A percentile compares a stretch with the other conserved stretches of the same genome.
phyloP scores from a whole-genome alignment of 1,284 basidiomycete species.

The Cystobasidium slooffiae region DNA sequence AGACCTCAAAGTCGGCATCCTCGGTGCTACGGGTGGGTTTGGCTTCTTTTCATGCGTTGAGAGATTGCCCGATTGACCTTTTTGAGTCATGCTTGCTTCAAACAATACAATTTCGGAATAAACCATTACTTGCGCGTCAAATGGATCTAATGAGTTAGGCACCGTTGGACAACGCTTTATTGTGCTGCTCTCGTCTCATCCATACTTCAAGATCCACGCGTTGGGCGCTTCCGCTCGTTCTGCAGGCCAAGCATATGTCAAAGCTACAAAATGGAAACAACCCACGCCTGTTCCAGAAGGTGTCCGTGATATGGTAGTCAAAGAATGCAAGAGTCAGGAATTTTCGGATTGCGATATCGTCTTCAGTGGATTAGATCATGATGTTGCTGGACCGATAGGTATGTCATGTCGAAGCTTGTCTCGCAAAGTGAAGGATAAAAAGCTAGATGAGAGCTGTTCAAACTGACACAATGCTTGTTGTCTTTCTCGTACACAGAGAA shows the following conservation, averaged over 20 bases:
- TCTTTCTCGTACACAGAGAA: constrained; percentile 65
- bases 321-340: constrained; percentile 75
- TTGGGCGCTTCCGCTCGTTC: constrained; percentile 89
- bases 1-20: constrained; percentile 81
- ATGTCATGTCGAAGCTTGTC: constrained; percentile 22
- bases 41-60: background rate
- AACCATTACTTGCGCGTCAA: too few relatives aligned
- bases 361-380: constrained; percentile 93
- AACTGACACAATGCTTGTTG: background rate
- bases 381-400: constrained; percentile 95
- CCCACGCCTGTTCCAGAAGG: constrained; percentile 71
- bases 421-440: background rate
- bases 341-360: constrained; percentile 85
- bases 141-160: constrained; percentile 47
- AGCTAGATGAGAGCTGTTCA: background rate
- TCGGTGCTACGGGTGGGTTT: constrained; percentile 83
- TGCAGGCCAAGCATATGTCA: constrained; percentile 79
- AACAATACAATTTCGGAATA: too few relatives aligned
- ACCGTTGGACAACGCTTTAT: constrained; percentile 96
- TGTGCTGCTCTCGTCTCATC: constrained; percentile 81
- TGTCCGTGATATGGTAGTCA: constrained; percentile 73
- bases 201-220: constrained; percentile 84
- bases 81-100: constrained; percentile 1
- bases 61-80: background rate
- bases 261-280: constrained; percentile 91